Percentiles rank a stretch among this genome's conserved stretches.
Evolutionary conservation across 768 basidiomycete genomes (phyloP).

Genomic region (Hericium rajendrae): DNA sequence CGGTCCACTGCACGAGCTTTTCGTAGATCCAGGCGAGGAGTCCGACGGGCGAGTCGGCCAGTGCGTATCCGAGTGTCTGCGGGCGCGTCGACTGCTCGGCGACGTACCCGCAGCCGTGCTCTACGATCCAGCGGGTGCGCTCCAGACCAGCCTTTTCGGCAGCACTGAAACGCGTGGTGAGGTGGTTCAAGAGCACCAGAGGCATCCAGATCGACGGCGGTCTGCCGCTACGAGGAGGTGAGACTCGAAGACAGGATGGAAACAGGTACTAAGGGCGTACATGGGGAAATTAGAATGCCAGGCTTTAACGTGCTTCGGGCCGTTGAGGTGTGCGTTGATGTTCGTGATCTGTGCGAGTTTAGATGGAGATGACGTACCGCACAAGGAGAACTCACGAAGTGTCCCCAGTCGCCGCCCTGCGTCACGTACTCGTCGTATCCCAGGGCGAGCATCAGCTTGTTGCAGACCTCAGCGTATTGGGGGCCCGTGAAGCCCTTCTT

Average conservation of each 20-base stretch:
- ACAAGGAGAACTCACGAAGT: conserved; percentile 16
- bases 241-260: background rate
- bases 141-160: conserved; percentile 29
- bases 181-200: conserved; percentile 12
- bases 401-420: conserved; percentile 43
- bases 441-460: conserved; percentile 16
- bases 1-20: conserved; percentile 23
- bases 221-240: background rate
- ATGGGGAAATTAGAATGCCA: conserved; percentile 25
- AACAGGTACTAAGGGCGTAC: conserved; percentile 12
- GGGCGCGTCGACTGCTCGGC: conserved; percentile 24
- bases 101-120: conserved; percentile 29
- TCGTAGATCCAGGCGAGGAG: conserved; percentile 25
- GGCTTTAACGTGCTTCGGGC: conserved; percentile 22
- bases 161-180: conserved; percentile 24
- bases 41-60: conserved; percentile 47
- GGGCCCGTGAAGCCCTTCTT: conserved; percentile 37
- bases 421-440: conserved; percentile 27
- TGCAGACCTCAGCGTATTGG: conserved; percentile 42
- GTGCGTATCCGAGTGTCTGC: conserved; percentile 33
- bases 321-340: conserved; percentile 17
- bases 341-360: conserved; percentile 17
- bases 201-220: conserved; percentile 10
- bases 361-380: too few species aligned
- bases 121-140: conserved; percentile 22